Evolutionary conservation across 2,329 filamentous ascomycete species (phyloP).

Genomic region (Aureobasidium vineae): DNA sequence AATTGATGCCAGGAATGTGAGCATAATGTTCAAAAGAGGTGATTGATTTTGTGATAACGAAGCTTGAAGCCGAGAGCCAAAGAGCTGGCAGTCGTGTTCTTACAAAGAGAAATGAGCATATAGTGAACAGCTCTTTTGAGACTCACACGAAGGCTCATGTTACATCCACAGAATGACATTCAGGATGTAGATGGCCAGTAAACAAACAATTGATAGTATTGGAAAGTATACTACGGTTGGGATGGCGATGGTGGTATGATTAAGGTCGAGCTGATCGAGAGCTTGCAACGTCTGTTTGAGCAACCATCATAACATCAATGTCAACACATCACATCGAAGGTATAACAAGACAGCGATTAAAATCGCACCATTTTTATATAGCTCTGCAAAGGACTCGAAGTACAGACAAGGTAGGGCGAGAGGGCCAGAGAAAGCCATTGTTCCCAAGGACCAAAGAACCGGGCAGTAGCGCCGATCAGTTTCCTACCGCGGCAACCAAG

Average conservation of each 20-base stretch:
- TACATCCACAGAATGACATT: not conserved
- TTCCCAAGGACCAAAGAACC: constrained; percentile 19
- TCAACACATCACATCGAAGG: not conserved
- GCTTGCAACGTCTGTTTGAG: constrained; percentile 11
- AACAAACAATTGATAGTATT: constrained; percentile 2
- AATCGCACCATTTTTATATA: not conserved
- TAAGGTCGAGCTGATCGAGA: not conserved
- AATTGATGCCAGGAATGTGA: no score
- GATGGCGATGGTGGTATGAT: constrained; percentile 15
- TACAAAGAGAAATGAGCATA: not conserved
- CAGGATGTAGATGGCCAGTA: not conserved
- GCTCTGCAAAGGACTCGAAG: not conserved
- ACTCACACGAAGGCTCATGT: not conserved
- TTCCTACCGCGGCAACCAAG: constrained; percentile 7
- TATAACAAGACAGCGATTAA: not conserved
- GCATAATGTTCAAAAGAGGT: no score
- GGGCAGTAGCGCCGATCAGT: constrained; percentile 21
- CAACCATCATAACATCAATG: not conserved
- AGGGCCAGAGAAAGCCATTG: not conserved
- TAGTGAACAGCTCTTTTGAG: not conserved
- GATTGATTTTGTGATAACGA: no score
- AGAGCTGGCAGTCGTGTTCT: no score
- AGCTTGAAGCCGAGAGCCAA: no score
- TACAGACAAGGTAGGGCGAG: not conserved
- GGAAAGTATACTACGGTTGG: not conserved